Conservation (phyloP, 2,329 filamentous ascomycete species). For the Aspergillus felis region DNA sequence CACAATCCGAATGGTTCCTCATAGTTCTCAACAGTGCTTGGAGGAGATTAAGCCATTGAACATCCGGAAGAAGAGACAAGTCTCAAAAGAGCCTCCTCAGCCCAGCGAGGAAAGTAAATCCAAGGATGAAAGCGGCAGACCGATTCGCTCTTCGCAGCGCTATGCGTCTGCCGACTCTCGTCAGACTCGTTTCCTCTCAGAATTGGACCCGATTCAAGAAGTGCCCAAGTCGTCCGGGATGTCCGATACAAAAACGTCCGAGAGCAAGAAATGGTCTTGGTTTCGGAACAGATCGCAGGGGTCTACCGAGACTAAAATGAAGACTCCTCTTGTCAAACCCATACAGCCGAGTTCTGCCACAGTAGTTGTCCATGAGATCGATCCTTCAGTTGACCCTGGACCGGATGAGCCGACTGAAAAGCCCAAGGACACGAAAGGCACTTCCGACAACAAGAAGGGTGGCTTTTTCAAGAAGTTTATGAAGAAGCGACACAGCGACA, state of each 20-base stretch:
- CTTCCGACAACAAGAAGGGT: conserved; percentile 32
- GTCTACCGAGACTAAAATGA: conserved; percentile 20
- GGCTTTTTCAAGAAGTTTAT: conserved; percentile 53
- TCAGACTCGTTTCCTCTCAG: conserved; percentile 23
- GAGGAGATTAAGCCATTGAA: conserved; percentile 50
- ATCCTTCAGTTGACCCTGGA: conserved; percentile 10
- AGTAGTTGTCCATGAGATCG: conserved; percentile 23
- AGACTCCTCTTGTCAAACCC: conserved; percentile 18
- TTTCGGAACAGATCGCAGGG: conserved; percentile 35
- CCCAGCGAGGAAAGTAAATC: conserved; percentile 5
- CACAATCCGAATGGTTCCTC: conserved; percentile 57
- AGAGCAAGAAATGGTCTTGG: conserved; percentile 46
- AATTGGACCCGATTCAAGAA: conserved; percentile 44
- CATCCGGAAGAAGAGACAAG: conserved; percentile 46
- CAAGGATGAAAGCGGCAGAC: not conserved
- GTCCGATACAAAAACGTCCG: conserved; percentile 18
- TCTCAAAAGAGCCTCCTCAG: not conserved
- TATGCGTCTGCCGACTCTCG: conserved; percentile 22
- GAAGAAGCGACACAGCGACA: conserved; percentile 44
- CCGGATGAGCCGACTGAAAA: conserved; percentile 1
- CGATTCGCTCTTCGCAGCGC: not conserved
- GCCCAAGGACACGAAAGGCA: conserved; percentile 2
- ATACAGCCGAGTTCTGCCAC: conserved; percentile 24
- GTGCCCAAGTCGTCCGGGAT: conserved; percentile 32
- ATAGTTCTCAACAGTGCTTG: conserved; percentile 46